A percentile compares a stretch with the other conserved stretches of the same genome.
phyloP scores from a whole-genome alignment of 805 yeast genomes.

The Helenozyma baotianmanensis region DNA sequence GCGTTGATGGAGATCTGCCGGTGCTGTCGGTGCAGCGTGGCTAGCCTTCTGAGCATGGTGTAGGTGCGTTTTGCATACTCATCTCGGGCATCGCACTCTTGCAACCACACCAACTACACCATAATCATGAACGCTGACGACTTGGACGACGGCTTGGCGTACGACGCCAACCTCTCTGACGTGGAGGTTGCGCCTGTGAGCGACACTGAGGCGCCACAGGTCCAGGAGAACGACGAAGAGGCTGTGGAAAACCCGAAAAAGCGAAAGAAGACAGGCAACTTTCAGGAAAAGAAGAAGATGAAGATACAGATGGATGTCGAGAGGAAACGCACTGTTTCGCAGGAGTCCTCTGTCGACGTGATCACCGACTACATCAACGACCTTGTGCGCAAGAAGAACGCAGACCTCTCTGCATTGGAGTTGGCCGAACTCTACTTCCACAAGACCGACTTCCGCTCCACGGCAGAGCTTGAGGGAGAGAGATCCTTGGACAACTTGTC shows the following conservation, averaged over 20 bases:
- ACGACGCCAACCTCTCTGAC: conserved; percentile 42
- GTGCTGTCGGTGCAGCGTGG: not conserved
- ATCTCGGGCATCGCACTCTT: conserved; percentile 3
- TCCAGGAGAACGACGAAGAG: conserved; percentile 21
- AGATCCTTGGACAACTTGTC: conserved; percentile 55
- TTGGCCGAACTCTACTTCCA: conserved; percentile 59
- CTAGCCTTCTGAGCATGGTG: not conserved
- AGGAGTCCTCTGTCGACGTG: conserved; percentile 46
- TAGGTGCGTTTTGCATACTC: not conserved
- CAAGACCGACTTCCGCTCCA: conserved; percentile 54
- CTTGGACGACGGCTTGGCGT: conserved; percentile 72
- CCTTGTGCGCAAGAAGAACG: conserved; percentile 53
- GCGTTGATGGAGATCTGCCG: conserved; percentile 28
- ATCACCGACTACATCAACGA: conserved; percentile 67
- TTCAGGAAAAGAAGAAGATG: conserved; percentile 60
- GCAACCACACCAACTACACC: not conserved
- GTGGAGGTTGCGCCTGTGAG: conserved; percentile 5
- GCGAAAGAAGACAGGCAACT: conserved; percentile 33
- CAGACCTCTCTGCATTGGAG: conserved; percentile 72
- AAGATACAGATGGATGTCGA: conserved; percentile 63
- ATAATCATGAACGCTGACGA: conserved; percentile 46
- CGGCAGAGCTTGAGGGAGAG: conserved; percentile 48
- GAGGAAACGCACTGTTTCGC: conserved; percentile 53
- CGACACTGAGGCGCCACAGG: conserved; percentile 6
- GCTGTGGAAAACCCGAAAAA: conserved; percentile 17